Evolutionary conservation across 495 filamentous ascomycete genomes (phyloP), one percentile per base, ranked within the genome.

Genomic region (Penicillium malachiteum): DNA sequence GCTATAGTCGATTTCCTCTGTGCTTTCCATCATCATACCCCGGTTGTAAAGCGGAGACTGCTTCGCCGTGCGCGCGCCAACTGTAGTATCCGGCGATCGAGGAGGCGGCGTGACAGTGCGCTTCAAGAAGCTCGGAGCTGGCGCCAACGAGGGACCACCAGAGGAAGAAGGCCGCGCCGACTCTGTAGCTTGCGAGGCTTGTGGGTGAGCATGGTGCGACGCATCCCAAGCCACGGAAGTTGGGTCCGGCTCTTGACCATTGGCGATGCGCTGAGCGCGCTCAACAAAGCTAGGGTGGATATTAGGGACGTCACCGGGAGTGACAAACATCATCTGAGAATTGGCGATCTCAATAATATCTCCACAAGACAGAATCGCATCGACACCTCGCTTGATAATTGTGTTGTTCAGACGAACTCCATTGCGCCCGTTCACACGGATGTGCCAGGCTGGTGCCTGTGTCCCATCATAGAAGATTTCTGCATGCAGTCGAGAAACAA

Each of bases 271-370:
- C 58, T 78, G 70, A 14, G 74, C 54, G 65, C 81, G 48, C 59
- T 84, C 66, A 66, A 84, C 56, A 69, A 85, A 71, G 71, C 73
- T 70, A 48, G 79, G 70, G 53, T 83, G 60, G 52, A 94, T 84
- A n/a, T 80, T 66, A 66, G 79, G 71, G 59, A 81, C 68, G 69
- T 82, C 73, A 58, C 81, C 70, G n/a, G 94, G 91, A 21, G 92
- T 81, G 14, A 96, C 88, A 73, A 97, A 98, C 83, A 97, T 91
- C 94, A 98, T 98, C 74, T 97, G 91, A 6, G 90, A 85, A 43
- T 91, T 91, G 55, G 86, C 88, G 69, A 97, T 87, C 62, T 95
- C 90, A 51, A 98, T 86, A 47, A 97, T 88, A 65, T 90, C 84
- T 33, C 94, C 94, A 66, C 90, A 93, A 16, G 82, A 80, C 34